Evolutionary conservation across 2,329 filamentous ascomycete species (phyloP), one percentile per base, ranked within the genome.

Genomic region (Colletotrichum sp.): DNA sequence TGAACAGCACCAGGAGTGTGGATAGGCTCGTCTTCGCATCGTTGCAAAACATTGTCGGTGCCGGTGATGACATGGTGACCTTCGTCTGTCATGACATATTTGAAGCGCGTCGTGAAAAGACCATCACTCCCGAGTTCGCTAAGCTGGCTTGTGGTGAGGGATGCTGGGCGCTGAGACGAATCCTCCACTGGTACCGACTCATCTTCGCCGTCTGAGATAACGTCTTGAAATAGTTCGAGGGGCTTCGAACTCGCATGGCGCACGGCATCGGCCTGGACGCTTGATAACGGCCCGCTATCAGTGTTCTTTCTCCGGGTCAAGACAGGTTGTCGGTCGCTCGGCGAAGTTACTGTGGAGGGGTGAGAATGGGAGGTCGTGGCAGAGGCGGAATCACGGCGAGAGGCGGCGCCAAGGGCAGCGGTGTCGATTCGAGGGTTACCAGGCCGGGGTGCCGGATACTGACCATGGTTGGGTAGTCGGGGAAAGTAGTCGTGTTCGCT

Each of bases 1-100:
- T 98, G 96, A 1, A 96, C 86, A 2, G 94, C 94, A 39, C 95
- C 95, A 1, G 96, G 96, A 2, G 95, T 93, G 78, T 96, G 95
- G 30, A 98, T 98, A 0, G 96, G 95, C 80, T 98, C 96, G 80
- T 98, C 96, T 83, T 98, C 96, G 81, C 96, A 98, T 68, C 92
- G 90, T 81, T 98, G 94, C 60, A 97, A 85, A 1, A 89, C 91
- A 3, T 92, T 93, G 69, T 95, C 92, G 71, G 94, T 90, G 8
- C 95, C 95, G 1, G 95, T 97, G 70, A 98, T 94, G 34, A 98
- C 91, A 30, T 94, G 92, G 84, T 98, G 95, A 0, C 95, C 95
- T 19, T 92, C 94, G 3, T 94, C 92, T 0, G 94, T 96, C 30
- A 93, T 86, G 6, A 94, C 88, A 81, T 98, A 95, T 79, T 93